Base-by-base conservation (phyloP, 2,329 filamentous ascomycete species). In the Cercospora janseana region DNA sequence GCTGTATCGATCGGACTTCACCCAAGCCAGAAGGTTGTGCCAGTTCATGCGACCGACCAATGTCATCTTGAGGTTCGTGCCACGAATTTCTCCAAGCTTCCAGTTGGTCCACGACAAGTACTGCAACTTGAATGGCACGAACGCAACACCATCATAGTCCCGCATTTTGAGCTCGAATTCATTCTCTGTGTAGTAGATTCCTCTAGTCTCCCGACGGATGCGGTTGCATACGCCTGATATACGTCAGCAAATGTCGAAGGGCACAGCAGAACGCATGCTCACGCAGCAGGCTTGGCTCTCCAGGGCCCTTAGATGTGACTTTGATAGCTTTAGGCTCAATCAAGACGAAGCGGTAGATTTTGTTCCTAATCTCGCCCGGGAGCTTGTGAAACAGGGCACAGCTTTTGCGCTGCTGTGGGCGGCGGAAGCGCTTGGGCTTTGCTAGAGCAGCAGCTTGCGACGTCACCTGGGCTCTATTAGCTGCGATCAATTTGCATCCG, bases 101-200 rank as follows among this genome's bases (percentile, higher is more conserved):
- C 37, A 27, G 13, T 32, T 23, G 10, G 10, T 15, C 27, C 27
- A 46, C 9, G 5, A 12, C 16, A 10, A 12, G 32, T 46, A 51
- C 42, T 54, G 51, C 4, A 21, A 15, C n/a, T 10, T 29, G 51
- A 54, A 54, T 1, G 40, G 40, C 4, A 15, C 31, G 8, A 54
- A 32, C 2, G 24, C 40, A 10, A 12, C 46, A 7, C 51, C 51
- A 13, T 54, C 23, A 24, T 28, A 54, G 20, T 46, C 40, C 10
- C 12, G 9, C 20, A 54, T 13, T 2, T 35, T 24, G 15, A 54
- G 13, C 1, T 21, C 15, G 46, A 54, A 54, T 21, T 35, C 12
- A 35, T 43, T 54, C 34, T 50, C 46, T 16, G 40, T 18, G 41
- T 54, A 54, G 40, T 54, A 54, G 34, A 54, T 50, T 15, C 40